Percentiles rank a stretch among this genome's conserved stretches.
These are phyloP conservation scores for Nicotiana benthamiana DNA, from an alignment of 257 asterid genomes.

Conservation along the genomic window DNA sequence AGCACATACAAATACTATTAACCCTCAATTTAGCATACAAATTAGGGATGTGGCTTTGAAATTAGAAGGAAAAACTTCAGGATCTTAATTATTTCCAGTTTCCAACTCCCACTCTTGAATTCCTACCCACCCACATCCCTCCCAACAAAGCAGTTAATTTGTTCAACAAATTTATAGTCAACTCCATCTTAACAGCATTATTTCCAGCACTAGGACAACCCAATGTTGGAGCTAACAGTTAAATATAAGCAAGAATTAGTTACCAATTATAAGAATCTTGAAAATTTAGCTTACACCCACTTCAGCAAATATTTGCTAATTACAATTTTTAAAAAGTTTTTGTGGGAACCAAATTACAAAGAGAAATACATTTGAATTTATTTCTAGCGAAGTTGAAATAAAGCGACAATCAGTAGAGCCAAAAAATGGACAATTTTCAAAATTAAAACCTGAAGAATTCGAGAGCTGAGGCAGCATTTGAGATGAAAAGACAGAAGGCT, in stretches of 20 bases:
- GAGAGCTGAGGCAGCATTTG: conserved; percentile 24
- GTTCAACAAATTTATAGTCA: not conserved
- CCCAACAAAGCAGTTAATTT: not conserved
- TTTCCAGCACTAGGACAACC: not conserved
- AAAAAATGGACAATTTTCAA: not conserved
- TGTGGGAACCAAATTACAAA: not conserved
- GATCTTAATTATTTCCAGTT: not conserved
- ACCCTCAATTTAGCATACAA: not conserved
- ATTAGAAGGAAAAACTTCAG: not conserved
- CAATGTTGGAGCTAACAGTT: not conserved
- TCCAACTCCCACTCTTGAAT: not conserved
- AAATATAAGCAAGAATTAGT: too few species aligned
- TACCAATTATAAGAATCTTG: not conserved
- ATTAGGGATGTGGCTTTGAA: not conserved
- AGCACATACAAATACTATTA: not conserved
- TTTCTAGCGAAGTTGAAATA: not conserved
- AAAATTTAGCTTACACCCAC: not conserved
- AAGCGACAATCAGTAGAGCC: not conserved
- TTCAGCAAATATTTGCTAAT: not conserved
- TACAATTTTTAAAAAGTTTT: not conserved
- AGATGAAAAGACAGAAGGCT: conserved; percentile 14
- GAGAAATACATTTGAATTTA: not conserved
- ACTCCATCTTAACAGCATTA: not conserved
- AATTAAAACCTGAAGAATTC: conserved; percentile 36
- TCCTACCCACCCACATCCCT: not conserved